Evolutionary conservation across 2,329 filamentous ascomycete species (phyloP), one percentile per base, ranked within the genome.

Genomic region (Diaporthe longicolla): DNA sequence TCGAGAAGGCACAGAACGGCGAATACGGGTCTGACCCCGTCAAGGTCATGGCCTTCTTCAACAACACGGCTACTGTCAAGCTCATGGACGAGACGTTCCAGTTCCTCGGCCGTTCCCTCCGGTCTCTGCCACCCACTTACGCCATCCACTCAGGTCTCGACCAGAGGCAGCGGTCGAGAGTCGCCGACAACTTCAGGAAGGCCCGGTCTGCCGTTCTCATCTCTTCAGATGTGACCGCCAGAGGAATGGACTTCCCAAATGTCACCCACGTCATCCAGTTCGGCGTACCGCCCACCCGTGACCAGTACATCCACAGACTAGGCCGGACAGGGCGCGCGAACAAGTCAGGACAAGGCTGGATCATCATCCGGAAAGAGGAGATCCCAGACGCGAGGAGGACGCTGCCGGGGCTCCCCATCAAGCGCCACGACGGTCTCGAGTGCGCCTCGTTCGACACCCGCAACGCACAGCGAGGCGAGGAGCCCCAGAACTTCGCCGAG

Each of bases 21-120:
- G 84, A 87, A 76, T 82, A 78, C 2, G 81, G 82, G 5, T 79
- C 76, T 4, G 82, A 82, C 21, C 94, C 94, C 0, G 98, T 98
- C 89, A 99, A 99, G 88, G 94, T 95, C n/a, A 97, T 99, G 75
- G 86, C 98, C 55, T 99, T 98, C 85, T 93, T 96, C 82, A 94
- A 94, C 79, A 94, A 93, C 29, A 97, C 93, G 0, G 89, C 90
- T 32, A 88, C 93, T 76, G 94, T 95, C 58, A 87, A 92, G 73
- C 85, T 95, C 63, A 85, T 88, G 26, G 85, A 88, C 21, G 84
- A 93, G 29, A 90, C 95, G 79, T 82, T 83, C 58, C 85, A 86
- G 43, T 84, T 91, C 66, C 77, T 82, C 29, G 78, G 78, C 26
- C 77, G 80, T 40, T 74, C 79, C 70, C 83, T 85, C 73, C 84